Base-by-base conservation (phyloP, 208 protist genomes). In the Acanthamoeba lenticulata region DNA sequence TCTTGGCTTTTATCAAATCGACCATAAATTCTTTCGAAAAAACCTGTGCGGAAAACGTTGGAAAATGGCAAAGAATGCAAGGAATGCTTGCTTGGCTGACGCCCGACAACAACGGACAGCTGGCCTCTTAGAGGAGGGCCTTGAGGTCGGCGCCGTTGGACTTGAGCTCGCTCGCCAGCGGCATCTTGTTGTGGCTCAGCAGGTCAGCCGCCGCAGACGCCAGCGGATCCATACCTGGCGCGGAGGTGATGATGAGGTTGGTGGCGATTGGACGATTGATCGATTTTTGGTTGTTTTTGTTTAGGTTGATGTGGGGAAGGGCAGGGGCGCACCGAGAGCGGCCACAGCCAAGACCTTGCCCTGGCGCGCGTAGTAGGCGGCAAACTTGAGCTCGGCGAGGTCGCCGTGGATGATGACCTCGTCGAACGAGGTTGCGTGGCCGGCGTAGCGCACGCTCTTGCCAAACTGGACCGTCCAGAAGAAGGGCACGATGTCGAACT, bases 381-480 rank as follows among this genome's bases (percentile, higher is more conserved):
- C 92, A 45, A 94, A 95, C 45, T 89, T 95, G 67, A 91, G 81
- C 29, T 38, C 94, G 27, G 19, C 29, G 34, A 40, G 34, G 42
- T 83, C 55, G 29, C 90, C 94, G 5, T 94, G 55, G 9, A 94
- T 42, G 62, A 95, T 55, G 42, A 94, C 89, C 27, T 95, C 86
- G 86, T 96, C 94, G 40, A 90, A 95, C 19, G 44, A 62, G 47
- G 57, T 36, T 15, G 86, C 95, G 83, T 96, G 90, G 52, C 95
- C 95, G 86, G 88, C 49, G 62, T 95, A 96, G 38, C 95, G 93
- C 11, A 96, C 27, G 44, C 42, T 83, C 55, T 95, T 95, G 49
- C 95, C 95, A 72, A 79, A 96, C 57, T 96, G 93, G 62, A 94
- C 72, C 3, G 95, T 96, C 95, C 95, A 96, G 95, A 96, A 96